phyloP scores from a whole-genome alignment of 805 yeast species.

The Lachancea sp. region DNA sequence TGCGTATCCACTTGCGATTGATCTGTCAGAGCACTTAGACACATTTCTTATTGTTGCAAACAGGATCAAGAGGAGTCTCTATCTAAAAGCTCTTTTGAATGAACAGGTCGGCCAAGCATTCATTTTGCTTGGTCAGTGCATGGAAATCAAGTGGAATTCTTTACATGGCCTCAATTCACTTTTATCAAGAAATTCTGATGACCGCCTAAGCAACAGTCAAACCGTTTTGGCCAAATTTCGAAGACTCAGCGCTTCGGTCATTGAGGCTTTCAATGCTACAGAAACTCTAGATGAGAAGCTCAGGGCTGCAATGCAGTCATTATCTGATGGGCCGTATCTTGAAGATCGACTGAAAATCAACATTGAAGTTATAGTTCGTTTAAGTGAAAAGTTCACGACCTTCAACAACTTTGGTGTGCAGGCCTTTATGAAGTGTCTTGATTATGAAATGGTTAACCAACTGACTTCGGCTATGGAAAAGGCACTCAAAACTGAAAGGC shows the following conservation, averaged over 20 bases:
- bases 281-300: not conserved
- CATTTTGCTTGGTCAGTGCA: slow-evolving; percentile 5
- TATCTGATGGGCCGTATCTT: not conserved
- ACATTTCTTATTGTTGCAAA: slow-evolving; percentile 29
- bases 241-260: not conserved
- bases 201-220: not conserved
- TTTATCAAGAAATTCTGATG: not conserved
- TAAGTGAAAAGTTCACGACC: not conserved
- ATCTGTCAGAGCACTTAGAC: slow-evolving; percentile 45
- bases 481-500: not conserved
- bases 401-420: not conserved
- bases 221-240: not conserved
- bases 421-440: not conserved
- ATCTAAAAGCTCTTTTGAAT: not conserved
- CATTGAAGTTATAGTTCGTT: not conserved
- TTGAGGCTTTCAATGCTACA: not conserved
- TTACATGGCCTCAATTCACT: not conserved
- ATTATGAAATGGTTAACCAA: not conserved
- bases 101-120: not conserved
- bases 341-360: not conserved
- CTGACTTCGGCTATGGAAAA: not conserved
- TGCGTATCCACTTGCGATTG: slow-evolving; percentile 51
- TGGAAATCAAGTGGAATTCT: slow-evolving; percentile 24
- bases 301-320: not conserved
- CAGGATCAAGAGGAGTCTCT: not conserved